phyloP scores from a whole-genome alignment of 2,329 filamentous ascomycete genomes.

The Mariannaea elegans region DNA sequence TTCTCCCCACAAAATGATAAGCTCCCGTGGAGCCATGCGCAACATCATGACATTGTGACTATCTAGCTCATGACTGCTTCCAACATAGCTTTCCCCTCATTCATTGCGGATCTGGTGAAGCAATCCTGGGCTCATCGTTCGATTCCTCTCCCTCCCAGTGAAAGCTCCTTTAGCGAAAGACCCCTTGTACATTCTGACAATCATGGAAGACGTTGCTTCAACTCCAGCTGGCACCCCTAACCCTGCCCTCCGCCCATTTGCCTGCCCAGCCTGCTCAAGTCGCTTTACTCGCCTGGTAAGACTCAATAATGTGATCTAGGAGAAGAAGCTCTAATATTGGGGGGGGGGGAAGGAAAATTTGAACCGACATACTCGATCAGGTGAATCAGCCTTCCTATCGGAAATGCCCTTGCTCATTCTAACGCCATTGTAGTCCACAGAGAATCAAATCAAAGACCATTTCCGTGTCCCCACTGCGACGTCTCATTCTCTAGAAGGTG shows the following conservation, averaged over 20 bases:
- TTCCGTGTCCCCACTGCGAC: conserved; percentile 23
- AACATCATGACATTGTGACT: conserved; percentile 9
- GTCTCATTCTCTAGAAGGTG: conserved; percentile 25
- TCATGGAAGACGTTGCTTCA: conserved; percentile 8
- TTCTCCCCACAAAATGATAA: conserved; percentile 14
- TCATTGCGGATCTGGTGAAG: neutral
- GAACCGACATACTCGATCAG: conserved; percentile 23
- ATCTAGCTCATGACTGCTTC: neutral
- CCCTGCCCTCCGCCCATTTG: conserved; percentile 18
- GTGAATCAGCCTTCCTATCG: neutral
- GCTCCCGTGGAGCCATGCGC: neutral
- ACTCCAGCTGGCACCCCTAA: conserved; percentile 9
- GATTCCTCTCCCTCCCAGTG: neutral
- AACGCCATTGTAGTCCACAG: conserved; percentile 13
- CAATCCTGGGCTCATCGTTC: neutral
- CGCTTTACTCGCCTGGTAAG: conserved; percentile 23
- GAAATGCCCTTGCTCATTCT: neutral
- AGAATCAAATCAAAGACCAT: conserved; percentile 22
- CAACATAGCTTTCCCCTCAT: conserved; percentile 15
- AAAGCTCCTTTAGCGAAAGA: neutral
- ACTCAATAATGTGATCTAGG: neutral
- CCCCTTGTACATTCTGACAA: neutral
- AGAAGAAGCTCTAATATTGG: neutral
- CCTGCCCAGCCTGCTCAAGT: conserved; percentile 21
- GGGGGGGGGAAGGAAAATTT: conserved; percentile 13